phyloP scores from a whole-genome alignment of 331 rosid species.

The Prunus yedoensis region DNA sequence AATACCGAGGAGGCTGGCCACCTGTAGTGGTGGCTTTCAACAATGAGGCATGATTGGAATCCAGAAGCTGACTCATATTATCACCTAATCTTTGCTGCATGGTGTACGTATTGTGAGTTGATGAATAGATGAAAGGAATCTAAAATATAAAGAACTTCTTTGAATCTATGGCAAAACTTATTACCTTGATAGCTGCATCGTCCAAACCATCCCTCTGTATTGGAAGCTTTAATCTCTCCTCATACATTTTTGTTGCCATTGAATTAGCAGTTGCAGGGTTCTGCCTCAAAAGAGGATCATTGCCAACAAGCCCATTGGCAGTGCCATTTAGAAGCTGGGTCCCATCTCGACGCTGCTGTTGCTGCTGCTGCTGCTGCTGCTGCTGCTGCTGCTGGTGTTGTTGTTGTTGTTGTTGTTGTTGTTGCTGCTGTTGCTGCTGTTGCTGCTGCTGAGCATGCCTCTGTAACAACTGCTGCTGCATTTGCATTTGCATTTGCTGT shows the following conservation, averaged over 20 bases:
- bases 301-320: constrained; percentile 34
- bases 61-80: constrained; percentile 41
- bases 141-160: constrained; percentile 6
- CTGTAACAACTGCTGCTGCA: constrained; percentile 44
- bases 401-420: background rate
- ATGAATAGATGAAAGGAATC: constrained; percentile 18
- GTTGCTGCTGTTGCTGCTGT: constrained; percentile 37
- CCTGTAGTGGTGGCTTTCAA: constrained; percentile 42
- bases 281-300: constrained; percentile 44
- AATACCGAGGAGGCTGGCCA: constrained; percentile 66
- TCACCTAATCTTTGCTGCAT: constrained; percentile 57
- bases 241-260: constrained; percentile 42
- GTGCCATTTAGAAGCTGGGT: constrained; percentile 35
- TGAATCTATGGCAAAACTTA: constrained; percentile 22
- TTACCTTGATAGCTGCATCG: constrained; percentile 49
- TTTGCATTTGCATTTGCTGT: constrained; percentile 46
- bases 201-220: constrained; percentile 46
- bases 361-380: constrained; percentile 24
- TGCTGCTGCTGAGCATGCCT: constrained; percentile 43
- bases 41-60: constrained; percentile 40
- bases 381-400: background rate
- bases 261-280: constrained; percentile 43
- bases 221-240: constrained; percentile 50
- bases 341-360: constrained; percentile 35
- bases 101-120: constrained; percentile 15